A percentile compares a stretch with the other conserved stretches of the same genome.
phyloP scores from a whole-genome alignment of 1,139 yeast species.

The Geotrichum cucujoidarum region DNA sequence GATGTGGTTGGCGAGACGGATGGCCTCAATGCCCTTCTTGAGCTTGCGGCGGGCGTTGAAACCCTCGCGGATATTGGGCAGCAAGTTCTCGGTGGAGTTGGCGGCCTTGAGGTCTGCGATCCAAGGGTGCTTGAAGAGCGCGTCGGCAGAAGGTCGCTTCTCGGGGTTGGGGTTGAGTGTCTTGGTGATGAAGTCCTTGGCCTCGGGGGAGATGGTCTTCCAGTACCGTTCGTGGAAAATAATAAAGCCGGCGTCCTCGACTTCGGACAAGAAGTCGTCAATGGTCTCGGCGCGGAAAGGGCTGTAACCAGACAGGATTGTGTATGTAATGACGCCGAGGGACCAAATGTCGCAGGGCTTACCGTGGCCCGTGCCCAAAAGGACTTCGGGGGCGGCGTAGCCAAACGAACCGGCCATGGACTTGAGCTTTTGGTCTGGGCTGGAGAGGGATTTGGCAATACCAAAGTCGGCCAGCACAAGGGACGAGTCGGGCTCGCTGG shows the following conservation, averaged over 20 bases:
- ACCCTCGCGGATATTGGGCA: conserved; percentile 61
- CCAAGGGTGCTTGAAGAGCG: conserved; percentile 69
- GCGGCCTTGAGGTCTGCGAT: conserved; percentile 46
- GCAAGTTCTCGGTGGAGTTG: conserved; percentile 51
- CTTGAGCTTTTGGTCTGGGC: conserved; percentile 59
- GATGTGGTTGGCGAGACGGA: conserved; percentile 68
- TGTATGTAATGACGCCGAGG: conserved; percentile 84
- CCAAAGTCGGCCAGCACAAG: conserved; percentile 90
- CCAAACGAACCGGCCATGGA: conserved; percentile 89
- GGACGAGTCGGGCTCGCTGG: conserved; percentile 51
- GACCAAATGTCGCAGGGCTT: conserved; percentile 94
- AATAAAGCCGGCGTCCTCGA: conserved; percentile 58
- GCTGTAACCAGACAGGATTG: conserved; percentile 85
- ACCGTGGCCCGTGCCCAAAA: conserved; percentile 74
- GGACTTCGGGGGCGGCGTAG: conserved; percentile 90
- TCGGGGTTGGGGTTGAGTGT: conserved; percentile 64
- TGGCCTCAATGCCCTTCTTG: conserved; percentile 79
- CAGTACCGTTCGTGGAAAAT: conserved; percentile 85
- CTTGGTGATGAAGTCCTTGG: conserved; percentile 63
- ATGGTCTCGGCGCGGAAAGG: conserved; percentile 86
- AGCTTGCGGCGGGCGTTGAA: conserved; percentile 83
- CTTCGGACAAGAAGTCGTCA: conserved; percentile 74
- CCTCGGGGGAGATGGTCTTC: conserved; percentile 69
- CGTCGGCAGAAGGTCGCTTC: conserved; percentile 60
- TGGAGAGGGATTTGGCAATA: conserved; percentile 67